Percentiles rank a stretch among this genome's conserved stretches.
Evolutionary conservation across 306 rosid species (phyloP).

Genomic region (Dryas drummondii): DNA sequence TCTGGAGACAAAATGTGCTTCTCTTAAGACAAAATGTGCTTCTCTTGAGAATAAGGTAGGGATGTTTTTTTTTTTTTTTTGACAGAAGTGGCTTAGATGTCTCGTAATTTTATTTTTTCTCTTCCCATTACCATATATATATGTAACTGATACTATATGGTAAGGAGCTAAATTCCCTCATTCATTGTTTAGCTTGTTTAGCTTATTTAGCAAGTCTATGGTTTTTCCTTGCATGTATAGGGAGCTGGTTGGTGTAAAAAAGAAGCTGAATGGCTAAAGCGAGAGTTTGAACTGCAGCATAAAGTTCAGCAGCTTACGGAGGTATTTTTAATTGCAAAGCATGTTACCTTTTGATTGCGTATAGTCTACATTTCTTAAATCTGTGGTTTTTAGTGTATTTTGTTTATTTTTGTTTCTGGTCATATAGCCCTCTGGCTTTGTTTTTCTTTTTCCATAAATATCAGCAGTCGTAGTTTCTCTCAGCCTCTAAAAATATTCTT

Average conservation of each 20-base stretch:
- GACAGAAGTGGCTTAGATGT: neutral
- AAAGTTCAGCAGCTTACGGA: conserved; percentile 45
- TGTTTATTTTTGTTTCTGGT: neutral
- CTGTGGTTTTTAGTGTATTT: neutral
- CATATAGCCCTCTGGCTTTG: neutral
- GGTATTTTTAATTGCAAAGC: conserved; percentile 37
- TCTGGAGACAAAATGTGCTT: conserved; percentile 58
- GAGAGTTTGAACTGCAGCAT: conserved; percentile 40
- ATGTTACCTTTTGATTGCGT: neutral
- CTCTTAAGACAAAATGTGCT: too few species aligned
- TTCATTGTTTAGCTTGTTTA: conserved; percentile 16
- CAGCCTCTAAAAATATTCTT: neutral
- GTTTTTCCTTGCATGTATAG: conserved; percentile 34
- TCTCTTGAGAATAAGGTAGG: conserved; percentile 55
- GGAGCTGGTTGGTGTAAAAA: conserved; percentile 53
- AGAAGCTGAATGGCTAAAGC: conserved; percentile 57
- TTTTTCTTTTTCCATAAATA: neutral
- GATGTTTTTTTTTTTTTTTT: neutral
- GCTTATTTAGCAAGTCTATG: conserved; percentile 14
- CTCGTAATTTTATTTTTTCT: neutral
- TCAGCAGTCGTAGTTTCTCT: neutral
- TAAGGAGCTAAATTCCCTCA: conserved; percentile 14
- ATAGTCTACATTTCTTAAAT: neutral
- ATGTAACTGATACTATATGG: neutral
- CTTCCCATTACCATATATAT: neutral